Percentiles rank a stretch among this genome's conserved stretches.
Evolutionary conservation across 2,329 filamentous ascomycete species (phyloP).

Genomic region (Gnomoniopsis sp.): DNA sequence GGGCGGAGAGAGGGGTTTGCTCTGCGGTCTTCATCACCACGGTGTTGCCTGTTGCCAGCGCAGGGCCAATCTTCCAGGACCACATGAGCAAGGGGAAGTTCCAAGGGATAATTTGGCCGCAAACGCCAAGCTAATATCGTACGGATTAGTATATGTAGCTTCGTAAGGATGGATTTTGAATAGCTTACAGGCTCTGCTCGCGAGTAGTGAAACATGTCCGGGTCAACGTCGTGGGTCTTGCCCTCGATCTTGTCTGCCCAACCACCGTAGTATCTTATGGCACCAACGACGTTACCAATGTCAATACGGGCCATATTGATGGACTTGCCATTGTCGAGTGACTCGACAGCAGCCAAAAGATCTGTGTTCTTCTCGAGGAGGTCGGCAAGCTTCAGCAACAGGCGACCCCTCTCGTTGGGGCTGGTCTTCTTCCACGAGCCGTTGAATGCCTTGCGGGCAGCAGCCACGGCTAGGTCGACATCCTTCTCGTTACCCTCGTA

Average conservation of each 20-base stretch:
- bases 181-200: slow-evolving; percentile 66
- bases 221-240: slow-evolving; percentile 77
- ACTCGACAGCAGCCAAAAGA: slow-evolving; percentile 76
- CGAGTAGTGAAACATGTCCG: slow-evolving; percentile 82
- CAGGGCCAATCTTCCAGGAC: slow-evolving; percentile 69
- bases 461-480: slow-evolving; percentile 73
- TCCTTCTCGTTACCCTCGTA: slow-evolving; percentile 87
- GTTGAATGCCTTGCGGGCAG: slow-evolving; percentile 83
- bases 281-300: slow-evolving; percentile 62
- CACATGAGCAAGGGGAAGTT: slow-evolving; percentile 72
- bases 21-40: slow-evolving; percentile 61
- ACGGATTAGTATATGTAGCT: no score
- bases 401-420: slow-evolving; percentile 66
- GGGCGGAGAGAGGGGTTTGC: slow-evolving; percentile 57
- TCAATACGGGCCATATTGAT: slow-evolving; percentile 74
- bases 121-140: slow-evolving; percentile 72
- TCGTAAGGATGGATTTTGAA: no score
- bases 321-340: slow-evolving; percentile 85
- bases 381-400: slow-evolving; percentile 74
- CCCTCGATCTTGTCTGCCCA: slow-evolving; percentile 92
- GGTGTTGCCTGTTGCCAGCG: slow-evolving; percentile 58
- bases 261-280: slow-evolving; percentile 82
- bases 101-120: slow-evolving; percentile 78
- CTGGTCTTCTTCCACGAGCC: slow-evolving; percentile 65
- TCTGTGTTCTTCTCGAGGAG: slow-evolving; percentile 76